Percentiles rank a stretch among this genome's conserved stretches.
These are phyloP conservation scores for Thinopyrum elongatum DNA, from an alignment of 176 grass and related monocot genomes.

Conservation along the genomic window DNA sequence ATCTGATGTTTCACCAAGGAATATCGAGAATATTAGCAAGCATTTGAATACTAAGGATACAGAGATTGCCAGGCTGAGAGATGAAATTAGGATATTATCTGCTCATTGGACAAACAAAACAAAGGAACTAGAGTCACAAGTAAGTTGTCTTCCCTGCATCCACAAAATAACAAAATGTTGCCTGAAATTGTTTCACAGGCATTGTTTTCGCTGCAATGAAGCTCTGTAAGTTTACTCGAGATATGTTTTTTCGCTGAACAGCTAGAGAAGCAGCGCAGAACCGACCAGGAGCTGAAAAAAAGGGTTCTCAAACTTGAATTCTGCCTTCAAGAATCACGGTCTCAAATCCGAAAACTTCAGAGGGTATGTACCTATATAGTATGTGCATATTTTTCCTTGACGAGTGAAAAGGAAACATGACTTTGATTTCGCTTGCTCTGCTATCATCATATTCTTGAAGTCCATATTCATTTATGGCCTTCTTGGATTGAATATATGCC, in stretches of 20 bases:
- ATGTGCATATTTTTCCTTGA: not conserved
- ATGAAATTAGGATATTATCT: slow-evolving; percentile 90
- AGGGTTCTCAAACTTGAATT: slow-evolving; percentile 94
- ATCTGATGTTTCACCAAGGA: slow-evolving; percentile 74
- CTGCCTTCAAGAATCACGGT: slow-evolving; percentile 91
- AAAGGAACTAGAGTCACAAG: slow-evolving; percentile 79
- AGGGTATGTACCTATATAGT: slow-evolving; percentile 48
- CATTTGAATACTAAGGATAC: slow-evolving; percentile 74
- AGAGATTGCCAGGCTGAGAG: slow-evolving; percentile 74
- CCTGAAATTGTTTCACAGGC: not conserved
- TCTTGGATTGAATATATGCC: not conserved
- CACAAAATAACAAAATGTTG: not conserved
- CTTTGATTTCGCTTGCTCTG: not conserved
- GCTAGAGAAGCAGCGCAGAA: slow-evolving; percentile 80
- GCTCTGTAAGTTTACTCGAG: slow-evolving; percentile 1
- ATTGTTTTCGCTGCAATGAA: not conserved
- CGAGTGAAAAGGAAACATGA: not conserved
- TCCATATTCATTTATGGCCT: slow-evolving; percentile 31
- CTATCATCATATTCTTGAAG: slow-evolving; percentile 4
- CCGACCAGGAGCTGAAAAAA: slow-evolving; percentile 88
- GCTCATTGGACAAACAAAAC: slow-evolving; percentile 81
- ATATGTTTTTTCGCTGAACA: slow-evolving; percentile 27
- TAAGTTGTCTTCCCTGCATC: slow-evolving; percentile 22
- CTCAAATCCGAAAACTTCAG: slow-evolving; percentile 82
- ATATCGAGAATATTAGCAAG: slow-evolving; percentile 74